phyloP scores from a whole-genome alignment of 164 flowering plant species.

The Vitis rupestris region DNA sequence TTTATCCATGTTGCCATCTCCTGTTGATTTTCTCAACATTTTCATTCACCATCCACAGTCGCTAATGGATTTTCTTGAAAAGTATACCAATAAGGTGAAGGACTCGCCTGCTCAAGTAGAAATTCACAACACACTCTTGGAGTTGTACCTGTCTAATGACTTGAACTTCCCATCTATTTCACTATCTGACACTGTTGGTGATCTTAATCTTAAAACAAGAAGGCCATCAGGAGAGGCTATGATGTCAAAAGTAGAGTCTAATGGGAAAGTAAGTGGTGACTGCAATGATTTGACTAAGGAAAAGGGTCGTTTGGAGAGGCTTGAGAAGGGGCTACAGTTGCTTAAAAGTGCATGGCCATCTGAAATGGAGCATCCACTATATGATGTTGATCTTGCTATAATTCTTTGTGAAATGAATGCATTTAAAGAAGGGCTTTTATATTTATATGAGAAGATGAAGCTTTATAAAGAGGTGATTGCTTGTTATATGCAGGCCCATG shows the following conservation, averaged over 20 bases:
- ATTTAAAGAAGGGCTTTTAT: slow-evolving; percentile 80
- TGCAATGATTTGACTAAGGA: slow-evolving; percentile 32
- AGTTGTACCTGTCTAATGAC: slow-evolving; percentile 81
- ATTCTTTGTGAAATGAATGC: slow-evolving; percentile 94
- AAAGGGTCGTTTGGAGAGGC: slow-evolving; percentile 51
- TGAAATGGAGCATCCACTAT: slow-evolving; percentile 76
- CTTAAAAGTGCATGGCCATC: slow-evolving; percentile 89
- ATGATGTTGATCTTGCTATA: slow-evolving; percentile 91
- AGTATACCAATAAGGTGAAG: slow-evolving; percentile 75
- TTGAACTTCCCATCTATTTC: slow-evolving; percentile 71
- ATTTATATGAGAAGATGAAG: slow-evolving; percentile 91
- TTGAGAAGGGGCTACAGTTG: slow-evolving; percentile 68
- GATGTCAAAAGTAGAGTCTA: slow-evolving; percentile 35
- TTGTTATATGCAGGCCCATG: slow-evolving; percentile 97
- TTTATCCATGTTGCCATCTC: slow-evolving; percentile 85
- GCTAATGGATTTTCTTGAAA: slow-evolving; percentile 93
- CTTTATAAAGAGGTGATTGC: slow-evolving; percentile 94
- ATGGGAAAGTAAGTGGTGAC: slow-evolving; percentile 37
- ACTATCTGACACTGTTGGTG: slow-evolving; percentile 36
- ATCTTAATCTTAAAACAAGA: slow-evolving; percentile 24
- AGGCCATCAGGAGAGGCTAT: slow-evolving; percentile 24
- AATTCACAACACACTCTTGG: slow-evolving; percentile 91
- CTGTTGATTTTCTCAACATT: slow-evolving; percentile 92
- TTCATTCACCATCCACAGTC: slow-evolving; percentile 86
- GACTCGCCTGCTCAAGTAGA: slow-evolving; percentile 95